Evolutionary conservation across 2,329 filamentous ascomycete species (phyloP).

Genomic region (Aureobasidium sp.): DNA sequence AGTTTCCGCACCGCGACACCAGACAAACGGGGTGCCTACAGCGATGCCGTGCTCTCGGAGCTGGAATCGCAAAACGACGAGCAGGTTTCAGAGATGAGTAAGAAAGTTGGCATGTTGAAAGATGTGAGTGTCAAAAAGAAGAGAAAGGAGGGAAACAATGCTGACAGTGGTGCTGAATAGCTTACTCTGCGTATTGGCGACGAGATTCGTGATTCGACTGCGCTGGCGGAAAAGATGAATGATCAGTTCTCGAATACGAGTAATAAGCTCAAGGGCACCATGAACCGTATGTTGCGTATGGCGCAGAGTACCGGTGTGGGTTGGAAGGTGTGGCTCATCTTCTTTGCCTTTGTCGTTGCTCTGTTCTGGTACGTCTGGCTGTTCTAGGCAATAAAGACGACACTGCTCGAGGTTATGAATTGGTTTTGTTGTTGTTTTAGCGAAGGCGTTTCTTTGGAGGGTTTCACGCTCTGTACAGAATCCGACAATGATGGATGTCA

Average conservation of each 20-base stretch:
- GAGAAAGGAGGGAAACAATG: not conserved
- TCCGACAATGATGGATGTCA: not conserved
- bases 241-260: slow-evolving; percentile 84
- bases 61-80: slow-evolving; percentile 93
- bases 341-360: slow-evolving; percentile 75
- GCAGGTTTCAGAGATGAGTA: slow-evolving; percentile 81
- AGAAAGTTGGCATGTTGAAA: slow-evolving; percentile 84
- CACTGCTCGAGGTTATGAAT: not conserved
- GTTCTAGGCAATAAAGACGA: slow-evolving; percentile 30
- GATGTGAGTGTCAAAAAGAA: slow-evolving; percentile 54
- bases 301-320: slow-evolving; percentile 88
- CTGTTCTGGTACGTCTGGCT: slow-evolving; percentile 93
- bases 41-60: slow-evolving; percentile 82
- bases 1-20: slow-evolving; percentile 38
- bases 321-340: slow-evolving; percentile 89
- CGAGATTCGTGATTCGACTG: slow-evolving; percentile 85
- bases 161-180: slow-evolving; percentile 36
- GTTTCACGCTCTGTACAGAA: not conserved
- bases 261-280: slow-evolving; percentile 75
- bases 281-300: slow-evolving; percentile 97
- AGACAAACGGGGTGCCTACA: slow-evolving; percentile 74
- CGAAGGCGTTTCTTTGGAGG: not conserved
- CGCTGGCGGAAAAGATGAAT: slow-evolving; percentile 91
- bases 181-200: slow-evolving; percentile 90
- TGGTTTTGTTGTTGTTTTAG: slow-evolving; percentile 1